These are phyloP conservation scores for Monoraphidium neglectum DNA, from an alignment of 139 green algal species.

Conservation along the genomic window DNA sequence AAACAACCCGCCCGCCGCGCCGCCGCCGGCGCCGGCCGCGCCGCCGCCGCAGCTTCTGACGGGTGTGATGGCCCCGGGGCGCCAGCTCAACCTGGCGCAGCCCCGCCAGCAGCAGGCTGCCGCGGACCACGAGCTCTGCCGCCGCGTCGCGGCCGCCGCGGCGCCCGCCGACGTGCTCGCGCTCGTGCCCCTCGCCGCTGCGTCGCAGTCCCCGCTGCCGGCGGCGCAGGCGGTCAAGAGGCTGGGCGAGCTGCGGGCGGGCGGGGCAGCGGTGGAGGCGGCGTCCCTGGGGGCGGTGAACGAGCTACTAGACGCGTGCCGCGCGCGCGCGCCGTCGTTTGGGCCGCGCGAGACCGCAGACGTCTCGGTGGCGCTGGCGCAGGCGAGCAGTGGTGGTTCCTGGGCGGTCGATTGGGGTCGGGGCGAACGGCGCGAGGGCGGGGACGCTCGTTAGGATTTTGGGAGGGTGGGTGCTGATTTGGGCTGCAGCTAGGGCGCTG, in stretches of 20 bases:
- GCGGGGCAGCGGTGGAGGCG: background rate
- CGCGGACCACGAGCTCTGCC: background rate
- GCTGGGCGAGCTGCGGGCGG: slow-evolving; percentile 2
- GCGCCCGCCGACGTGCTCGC: too few relatives aligned
- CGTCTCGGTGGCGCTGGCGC: slow-evolving; percentile 6
- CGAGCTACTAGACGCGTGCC: too few relatives aligned
- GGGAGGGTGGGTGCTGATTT: too few relatives aligned
- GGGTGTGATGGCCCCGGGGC: background rate
- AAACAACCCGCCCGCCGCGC: too few relatives aligned
- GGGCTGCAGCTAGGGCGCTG: too few relatives aligned
- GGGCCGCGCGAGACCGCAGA: slow-evolving; percentile 20
- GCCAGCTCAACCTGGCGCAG: background rate
- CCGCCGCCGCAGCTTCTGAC: background rate
- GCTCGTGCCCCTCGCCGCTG: too few relatives aligned
- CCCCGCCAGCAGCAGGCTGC: slow-evolving; percentile 15
- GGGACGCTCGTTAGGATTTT: too few relatives aligned
- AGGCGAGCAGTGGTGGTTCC: background rate
- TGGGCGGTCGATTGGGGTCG: background rate
- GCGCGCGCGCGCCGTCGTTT: background rate
- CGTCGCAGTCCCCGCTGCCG: too few relatives aligned
- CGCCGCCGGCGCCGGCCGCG: background rate
- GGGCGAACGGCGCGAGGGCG: too few relatives aligned
- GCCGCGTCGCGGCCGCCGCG: too few relatives aligned
- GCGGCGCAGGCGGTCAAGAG: background rate
- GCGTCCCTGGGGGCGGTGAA: too few relatives aligned